Conservation (phyloP, 139 green algal species). For the Picochlorum sp. region DNA sequence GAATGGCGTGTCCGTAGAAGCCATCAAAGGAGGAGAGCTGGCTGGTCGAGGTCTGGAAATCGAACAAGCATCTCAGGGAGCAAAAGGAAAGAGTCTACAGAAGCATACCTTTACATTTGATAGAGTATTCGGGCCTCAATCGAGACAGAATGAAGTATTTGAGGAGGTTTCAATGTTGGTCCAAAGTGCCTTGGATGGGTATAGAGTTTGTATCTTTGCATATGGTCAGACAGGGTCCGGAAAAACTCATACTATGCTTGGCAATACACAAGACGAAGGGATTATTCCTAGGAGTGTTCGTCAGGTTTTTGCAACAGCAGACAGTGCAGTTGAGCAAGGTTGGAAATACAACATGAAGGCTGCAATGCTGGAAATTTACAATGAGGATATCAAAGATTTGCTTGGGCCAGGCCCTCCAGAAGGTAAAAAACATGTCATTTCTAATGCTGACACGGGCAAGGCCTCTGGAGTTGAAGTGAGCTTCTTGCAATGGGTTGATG, state of each 20-base stretch:
- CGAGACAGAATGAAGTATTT: conserved; percentile 69
- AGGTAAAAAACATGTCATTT: conserved; percentile 23
- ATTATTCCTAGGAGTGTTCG: conserved; percentile 82
- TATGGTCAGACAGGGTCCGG: conserved; percentile 72
- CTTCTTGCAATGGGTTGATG: conserved; percentile 16
- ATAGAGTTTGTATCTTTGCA: conserved; percentile 10
- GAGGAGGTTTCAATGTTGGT: conserved; percentile 81
- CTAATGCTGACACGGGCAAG: conserved; percentile 4
- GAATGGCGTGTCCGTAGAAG: conserved; percentile 7
- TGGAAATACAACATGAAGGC: conserved; percentile 22
- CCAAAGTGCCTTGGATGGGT: conserved; percentile 47
- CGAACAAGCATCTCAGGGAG: not conserved
- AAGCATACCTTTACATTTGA: conserved; percentile 68
- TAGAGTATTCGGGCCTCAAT: conserved; percentile 51
- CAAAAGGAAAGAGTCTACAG: conserved; percentile 11
- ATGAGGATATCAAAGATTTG: conserved; percentile 78
- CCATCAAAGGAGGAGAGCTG: conserved; percentile 32
- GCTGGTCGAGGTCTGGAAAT: conserved; percentile 26
- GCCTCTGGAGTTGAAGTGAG: conserved; percentile 3
- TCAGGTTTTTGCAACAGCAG: conserved; percentile 31
- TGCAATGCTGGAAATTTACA: conserved; percentile 64
- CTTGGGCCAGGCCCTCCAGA: conserved; percentile 34
- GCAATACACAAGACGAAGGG: conserved; percentile 46
- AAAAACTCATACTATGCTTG: conserved; percentile 97
- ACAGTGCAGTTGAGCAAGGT: conserved; percentile 12